Evolutionary conservation across 495 filamentous ascomycete genomes (phyloP).

Genomic region (Neurospora sp.): DNA sequence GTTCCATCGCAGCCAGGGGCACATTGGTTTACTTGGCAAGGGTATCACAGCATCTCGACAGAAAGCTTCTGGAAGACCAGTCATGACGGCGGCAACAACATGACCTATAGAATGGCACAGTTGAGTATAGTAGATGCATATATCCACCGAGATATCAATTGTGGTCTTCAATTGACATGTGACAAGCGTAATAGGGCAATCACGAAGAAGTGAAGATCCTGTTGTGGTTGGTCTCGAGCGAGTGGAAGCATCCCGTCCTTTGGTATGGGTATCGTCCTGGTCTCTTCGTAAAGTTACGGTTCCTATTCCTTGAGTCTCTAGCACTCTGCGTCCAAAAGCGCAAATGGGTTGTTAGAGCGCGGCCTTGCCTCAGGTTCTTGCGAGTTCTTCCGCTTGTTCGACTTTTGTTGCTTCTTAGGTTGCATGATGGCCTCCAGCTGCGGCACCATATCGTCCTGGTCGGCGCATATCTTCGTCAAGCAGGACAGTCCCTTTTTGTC

Average conservation of each 20-base stretch:
- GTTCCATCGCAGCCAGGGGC: neutral
- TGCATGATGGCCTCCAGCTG: conserved; percentile 9
- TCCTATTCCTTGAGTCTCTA: neutral
- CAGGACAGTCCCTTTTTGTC: conserved; percentile 5
- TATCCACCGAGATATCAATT: too few species aligned
- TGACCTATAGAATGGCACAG: too few species aligned
- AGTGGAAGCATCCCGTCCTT: too few species aligned
- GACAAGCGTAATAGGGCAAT: too few species aligned
- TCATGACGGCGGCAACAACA: neutral
- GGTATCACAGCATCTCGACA: neutral
- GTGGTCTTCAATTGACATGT: too few species aligned
- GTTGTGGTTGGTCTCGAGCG: neutral
- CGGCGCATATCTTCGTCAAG: conserved; percentile 5
- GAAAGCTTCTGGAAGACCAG: neutral
- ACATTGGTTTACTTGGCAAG: neutral
- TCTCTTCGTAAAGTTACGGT: too few species aligned
- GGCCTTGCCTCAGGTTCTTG: neutral
- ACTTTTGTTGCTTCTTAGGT: neutral
- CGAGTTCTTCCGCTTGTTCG: conserved; percentile 1
- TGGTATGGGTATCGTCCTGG: neutral
- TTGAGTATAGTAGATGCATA: too few species aligned
- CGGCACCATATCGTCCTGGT: conserved; percentile 5
- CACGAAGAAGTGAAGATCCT: too few species aligned
- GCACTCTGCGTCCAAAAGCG: neutral
- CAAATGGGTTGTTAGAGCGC: neutral